These are phyloP conservation scores for Capsicum baccatum DNA, from an alignment of 257 asterid genomes.

Conservation along the genomic window DNA sequence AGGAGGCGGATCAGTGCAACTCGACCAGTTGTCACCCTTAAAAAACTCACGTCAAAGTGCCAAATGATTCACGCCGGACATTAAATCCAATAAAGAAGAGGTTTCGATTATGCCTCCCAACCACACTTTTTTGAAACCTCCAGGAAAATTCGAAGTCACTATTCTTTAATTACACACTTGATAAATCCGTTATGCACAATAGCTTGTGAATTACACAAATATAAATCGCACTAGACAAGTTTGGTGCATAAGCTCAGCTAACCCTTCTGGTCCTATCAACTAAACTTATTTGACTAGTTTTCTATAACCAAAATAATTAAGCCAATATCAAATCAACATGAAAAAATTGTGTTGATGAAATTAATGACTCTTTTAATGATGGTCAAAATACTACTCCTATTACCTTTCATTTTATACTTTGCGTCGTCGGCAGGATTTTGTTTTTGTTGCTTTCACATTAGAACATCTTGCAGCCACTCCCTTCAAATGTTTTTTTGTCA, in stretches of 20 bases:
- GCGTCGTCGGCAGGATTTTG: not conserved
- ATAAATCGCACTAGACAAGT: too few species aligned
- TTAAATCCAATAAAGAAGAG: not conserved
- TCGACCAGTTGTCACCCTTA: too few species aligned
- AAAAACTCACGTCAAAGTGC: not conserved
- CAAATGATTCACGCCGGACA: not conserved
- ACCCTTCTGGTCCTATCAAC: not conserved
- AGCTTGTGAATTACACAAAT: too few species aligned
- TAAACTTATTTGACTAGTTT: not conserved
- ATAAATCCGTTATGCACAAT: too few species aligned
- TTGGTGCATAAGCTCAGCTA: too few species aligned
- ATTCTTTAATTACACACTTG: too few species aligned
- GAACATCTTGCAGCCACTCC: too few species aligned
- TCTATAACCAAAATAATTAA: not conserved
- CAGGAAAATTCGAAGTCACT: too few species aligned
- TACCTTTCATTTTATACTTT: not conserved
- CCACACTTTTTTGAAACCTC: too few species aligned
- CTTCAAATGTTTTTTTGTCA: not conserved
- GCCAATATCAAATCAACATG: not conserved
- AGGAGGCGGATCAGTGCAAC: too few species aligned
- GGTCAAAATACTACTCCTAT: not conserved
- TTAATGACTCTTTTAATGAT: not conserved
- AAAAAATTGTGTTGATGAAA: not conserved
- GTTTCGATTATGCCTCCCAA: too few species aligned
- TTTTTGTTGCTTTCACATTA: conserved; percentile 15